Evolutionary conservation across 169 alveolate species (phyloP), one percentile per base, ranked within the genome.

Genomic region (Hepatocystis sp.): DNA sequence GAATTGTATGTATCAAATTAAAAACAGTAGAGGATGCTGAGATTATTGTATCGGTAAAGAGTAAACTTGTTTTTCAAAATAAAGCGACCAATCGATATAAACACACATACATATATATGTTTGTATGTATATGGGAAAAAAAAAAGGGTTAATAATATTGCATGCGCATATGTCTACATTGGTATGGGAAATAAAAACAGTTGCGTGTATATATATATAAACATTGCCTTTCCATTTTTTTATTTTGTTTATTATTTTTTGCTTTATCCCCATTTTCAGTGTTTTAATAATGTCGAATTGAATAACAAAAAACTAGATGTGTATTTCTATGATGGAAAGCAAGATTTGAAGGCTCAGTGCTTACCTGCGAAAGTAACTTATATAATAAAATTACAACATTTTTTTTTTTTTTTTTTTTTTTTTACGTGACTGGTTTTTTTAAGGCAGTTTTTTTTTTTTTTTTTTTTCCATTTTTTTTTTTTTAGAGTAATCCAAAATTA

Each of bases 281-380:
- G 88, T 58, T 93, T 94, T 66, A 86, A 91, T 47, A 94, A 89
- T 46, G 89, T 95, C 15, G 58, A 84, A 19, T 91, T 94, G 42
- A 96, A 92, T 64, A 97, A 92, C 27, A 88, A 92, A 32, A 76
- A 64, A 36, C 81, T 94, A 65, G 96, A 94, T 46, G 97, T 94
- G 19, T 94, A 92, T 91, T 94, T 94, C 84, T 94, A 90, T 53
- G 97, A 94, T 67, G 97, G 97, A 21, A 92, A 92, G 61, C 93
- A 94, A 47, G 97, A 94, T 64, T 66, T 94, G 47, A 92, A 92
- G 49, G 93, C 96, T 23, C 96, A 94, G 46, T 67, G 95, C 30
- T 30, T 94, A 1, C 93, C 96, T 34, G 56, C 91, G 3, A 17
- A 63, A 60, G 88, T 67, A 49, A 13, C 40, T 19, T 34, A 40